Evolutionary conservation across 106 monocot genomes (phyloP), one percentile per base, ranked within the genome.

Genomic region (Alisma plantagoaquatica): DNA sequence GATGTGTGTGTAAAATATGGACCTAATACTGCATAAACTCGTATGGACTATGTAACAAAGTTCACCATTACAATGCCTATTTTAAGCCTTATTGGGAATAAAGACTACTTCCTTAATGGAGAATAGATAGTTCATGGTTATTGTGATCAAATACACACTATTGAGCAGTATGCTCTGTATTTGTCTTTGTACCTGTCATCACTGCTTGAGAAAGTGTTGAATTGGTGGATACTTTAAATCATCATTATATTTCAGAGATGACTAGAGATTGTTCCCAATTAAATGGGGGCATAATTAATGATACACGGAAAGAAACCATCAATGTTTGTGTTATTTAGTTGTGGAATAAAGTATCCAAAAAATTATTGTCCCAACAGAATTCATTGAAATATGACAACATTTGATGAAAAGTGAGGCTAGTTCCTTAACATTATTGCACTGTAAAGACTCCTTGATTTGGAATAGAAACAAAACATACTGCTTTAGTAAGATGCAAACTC

Each of bases 61-160:
- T 98, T 98, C 66, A 90, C 89, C 49, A 89, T 98, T 43, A 71
- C 89, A 49, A 98, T 98, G 96, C 96, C 96, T 11, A 98, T 98
- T 61, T 63, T 98, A 65, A 98, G 96, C 73, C 71, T 98, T 18
- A 98, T 85, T 1, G 89, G 78, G 51, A 85, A 84, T 47, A 73
- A 70, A 53, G 78, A 89, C 16, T 73, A 22, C n/a, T 56, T 76
- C 15, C 62, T 75, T 51, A 78, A 88, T 68, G 73, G 73, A 11
- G 85, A 89, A 31, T 85, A 89, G 33, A 65, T 85, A 32, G 81
- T 98, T 56, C 89, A 98, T 65, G 72, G 89, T 44, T 98, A 90
- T 43, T 89, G 96, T 67, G 96, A 89, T 16, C 96, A 98, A 62
- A 98, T 89, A 27, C 85, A 90, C 71, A 89, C 96, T 71, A 90